Conservation (phyloP, 306 rosid species). For the Arachis hypogaea region DNA sequence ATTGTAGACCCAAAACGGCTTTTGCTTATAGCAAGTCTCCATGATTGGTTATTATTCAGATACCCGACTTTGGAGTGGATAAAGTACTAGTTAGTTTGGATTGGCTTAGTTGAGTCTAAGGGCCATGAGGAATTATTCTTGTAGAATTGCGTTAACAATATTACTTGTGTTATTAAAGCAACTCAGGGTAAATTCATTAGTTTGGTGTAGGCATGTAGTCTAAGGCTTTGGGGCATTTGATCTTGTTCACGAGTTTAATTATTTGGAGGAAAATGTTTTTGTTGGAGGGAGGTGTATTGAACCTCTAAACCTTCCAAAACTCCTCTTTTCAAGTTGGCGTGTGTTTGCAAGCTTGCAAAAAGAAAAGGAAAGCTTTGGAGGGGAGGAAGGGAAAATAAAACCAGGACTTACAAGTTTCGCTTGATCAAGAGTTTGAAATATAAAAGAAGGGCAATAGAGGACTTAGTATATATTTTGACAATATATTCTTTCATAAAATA, state of each 20-base stretch:
- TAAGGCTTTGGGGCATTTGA: background rate
- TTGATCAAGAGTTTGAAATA: too few relatives aligned
- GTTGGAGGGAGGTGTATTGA: too few relatives aligned
- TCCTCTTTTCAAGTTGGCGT: too few relatives aligned
- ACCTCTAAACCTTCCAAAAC: too few relatives aligned
- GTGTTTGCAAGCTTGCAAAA: too few relatives aligned
- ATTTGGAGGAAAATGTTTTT: background rate
- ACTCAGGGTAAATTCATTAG: background rate
- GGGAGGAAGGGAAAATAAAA: too few relatives aligned
- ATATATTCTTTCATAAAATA: too few relatives aligned
- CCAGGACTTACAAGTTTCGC: too few relatives aligned
- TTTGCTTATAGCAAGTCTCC: conserved; percentile 4
- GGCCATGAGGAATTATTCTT: background rate
- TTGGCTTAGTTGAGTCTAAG: background rate
- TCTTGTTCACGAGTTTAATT: too few relatives aligned
- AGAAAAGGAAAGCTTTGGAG: too few relatives aligned
- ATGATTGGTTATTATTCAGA: background rate
- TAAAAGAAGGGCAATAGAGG: too few relatives aligned
- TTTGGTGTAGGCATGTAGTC: background rate
- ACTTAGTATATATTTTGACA: too few relatives aligned
- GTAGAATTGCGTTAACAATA: background rate
- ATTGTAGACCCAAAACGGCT: background rate
- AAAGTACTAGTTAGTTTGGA: background rate
- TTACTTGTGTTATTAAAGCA: conserved; percentile 6
- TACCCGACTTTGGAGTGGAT: conserved; percentile 17